phyloP scores from a whole-genome alignment of 139 green algal species.

The Diplosphaera chodatii region DNA sequence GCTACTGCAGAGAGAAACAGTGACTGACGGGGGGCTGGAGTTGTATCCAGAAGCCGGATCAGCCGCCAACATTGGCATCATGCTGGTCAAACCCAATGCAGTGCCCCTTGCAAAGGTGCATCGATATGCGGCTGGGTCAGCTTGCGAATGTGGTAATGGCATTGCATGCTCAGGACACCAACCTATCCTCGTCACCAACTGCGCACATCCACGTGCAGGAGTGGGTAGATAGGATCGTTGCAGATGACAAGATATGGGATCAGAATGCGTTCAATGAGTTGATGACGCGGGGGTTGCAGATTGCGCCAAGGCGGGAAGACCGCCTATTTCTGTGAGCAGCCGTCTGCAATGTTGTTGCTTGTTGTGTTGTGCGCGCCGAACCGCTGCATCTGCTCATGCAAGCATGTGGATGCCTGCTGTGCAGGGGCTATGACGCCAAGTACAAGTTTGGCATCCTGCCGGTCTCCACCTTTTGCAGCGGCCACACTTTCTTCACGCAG shows the following conservation, averaged over 20 bases:
- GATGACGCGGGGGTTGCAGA: conserved; percentile 13
- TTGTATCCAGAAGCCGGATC: conserved; percentile 41
- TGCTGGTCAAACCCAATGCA: conserved; percentile 66
- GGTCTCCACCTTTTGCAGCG: conserved; percentile 67
- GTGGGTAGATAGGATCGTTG: conserved; percentile 49
- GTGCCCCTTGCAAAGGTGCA: conserved; percentile 57
- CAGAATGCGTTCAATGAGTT: conserved; percentile 92
- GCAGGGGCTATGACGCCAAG: conserved; percentile 29
- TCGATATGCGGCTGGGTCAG: no score
- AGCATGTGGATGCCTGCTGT: no score
- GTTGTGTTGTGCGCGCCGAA: no score
- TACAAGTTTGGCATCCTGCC: conserved; percentile 81
- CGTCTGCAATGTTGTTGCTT: no score
- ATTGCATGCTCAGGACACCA: no score
- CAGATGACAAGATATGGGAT: conserved; percentile 80
- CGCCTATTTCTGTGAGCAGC: neutral
- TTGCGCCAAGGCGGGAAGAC: neutral
- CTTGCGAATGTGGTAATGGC: no score
- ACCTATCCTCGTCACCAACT: no score
- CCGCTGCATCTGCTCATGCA: no score
- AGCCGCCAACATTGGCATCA: conserved; percentile 94
- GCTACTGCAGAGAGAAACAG: conserved; percentile 22
- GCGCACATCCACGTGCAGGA: conserved; percentile 37
- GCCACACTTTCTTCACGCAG: conserved; percentile 91
- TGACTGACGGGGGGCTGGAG: conserved; percentile 61